These are phyloP conservation scores for Aspergillus amoenus DNA, from an alignment of 2,329 filamentous ascomycete species.

Conservation along the genomic window DNA sequence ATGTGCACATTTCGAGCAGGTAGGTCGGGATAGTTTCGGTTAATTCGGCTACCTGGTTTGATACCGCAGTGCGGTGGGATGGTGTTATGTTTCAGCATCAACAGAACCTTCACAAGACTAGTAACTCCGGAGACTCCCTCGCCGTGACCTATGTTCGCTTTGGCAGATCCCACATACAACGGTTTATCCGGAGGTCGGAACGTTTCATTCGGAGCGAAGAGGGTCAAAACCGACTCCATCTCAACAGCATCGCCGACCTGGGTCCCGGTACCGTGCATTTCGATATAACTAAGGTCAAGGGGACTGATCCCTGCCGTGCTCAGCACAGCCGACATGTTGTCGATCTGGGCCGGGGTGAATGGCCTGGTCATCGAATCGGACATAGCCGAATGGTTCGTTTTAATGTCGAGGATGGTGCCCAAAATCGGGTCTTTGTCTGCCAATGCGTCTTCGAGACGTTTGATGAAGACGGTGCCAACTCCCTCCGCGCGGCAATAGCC, in stretches of 20 bases:
- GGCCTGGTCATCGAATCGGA: constrained; percentile 82
- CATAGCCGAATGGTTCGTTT: constrained; percentile 77
- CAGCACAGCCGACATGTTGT: neutral
- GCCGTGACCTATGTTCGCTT: constrained; percentile 64
- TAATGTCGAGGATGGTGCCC: constrained; percentile 71
- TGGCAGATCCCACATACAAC: constrained; percentile 62
- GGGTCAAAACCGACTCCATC: constrained; percentile 71
- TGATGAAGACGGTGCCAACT: constrained; percentile 72
- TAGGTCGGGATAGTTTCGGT: constrained; percentile 47
- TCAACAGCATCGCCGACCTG: constrained; percentile 79
- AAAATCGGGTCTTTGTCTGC: constrained; percentile 69
- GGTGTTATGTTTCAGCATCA: constrained; percentile 36
- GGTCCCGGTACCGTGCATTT: constrained; percentile 88
- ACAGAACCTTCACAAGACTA: constrained; percentile 34
- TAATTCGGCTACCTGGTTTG: constrained; percentile 38
- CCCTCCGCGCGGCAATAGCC: constrained; percentile 81
- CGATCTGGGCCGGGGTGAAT: constrained; percentile 69
- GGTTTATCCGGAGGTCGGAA: constrained; percentile 38
- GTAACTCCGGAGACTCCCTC: constrained; percentile 60
- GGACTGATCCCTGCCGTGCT: constrained; percentile 65
- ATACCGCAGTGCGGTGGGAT: constrained; percentile 37
- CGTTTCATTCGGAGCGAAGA: constrained; percentile 57
- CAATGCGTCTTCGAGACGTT: constrained; percentile 75
- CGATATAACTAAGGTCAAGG: constrained; percentile 76
- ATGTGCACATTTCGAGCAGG: constrained; percentile 44